phyloP scores from a whole-genome alignment of 495 filamentous ascomycete species.

The Pseudomonodictys pantanalensis region DNA sequence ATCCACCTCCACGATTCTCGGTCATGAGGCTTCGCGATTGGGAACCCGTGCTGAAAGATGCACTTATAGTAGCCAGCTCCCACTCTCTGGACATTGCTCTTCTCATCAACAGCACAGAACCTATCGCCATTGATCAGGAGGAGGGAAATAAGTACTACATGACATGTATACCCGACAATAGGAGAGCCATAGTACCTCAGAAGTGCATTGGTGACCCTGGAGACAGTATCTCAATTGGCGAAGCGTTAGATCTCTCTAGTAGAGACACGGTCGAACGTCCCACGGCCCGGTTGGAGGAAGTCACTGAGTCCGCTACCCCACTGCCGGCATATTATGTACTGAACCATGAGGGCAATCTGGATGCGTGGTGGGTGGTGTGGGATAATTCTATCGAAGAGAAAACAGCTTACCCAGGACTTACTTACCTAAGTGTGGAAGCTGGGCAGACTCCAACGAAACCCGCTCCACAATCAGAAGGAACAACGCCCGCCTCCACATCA shows the following conservation, averaged over 20 bases:
- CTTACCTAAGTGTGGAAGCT: conserved; percentile 42
- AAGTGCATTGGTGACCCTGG: conserved; percentile 54
- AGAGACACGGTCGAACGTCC: conserved; percentile 76
- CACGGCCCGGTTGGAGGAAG: conserved; percentile 67
- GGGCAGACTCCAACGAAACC: not conserved
- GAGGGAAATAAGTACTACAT: conserved; percentile 62
- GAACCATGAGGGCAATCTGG: conserved; percentile 83
- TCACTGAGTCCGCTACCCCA: conserved; percentile 72
- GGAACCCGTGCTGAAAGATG: conserved; percentile 71
- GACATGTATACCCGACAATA: conserved; percentile 72
- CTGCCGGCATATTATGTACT: conserved; percentile 83
- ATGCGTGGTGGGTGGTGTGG: conserved; percentile 88
- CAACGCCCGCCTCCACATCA: too few relatives aligned
- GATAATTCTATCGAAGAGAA: conserved; percentile 75
- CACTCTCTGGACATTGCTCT: conserved; percentile 73
- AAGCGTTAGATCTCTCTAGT: conserved; percentile 76
- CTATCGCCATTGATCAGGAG: conserved; percentile 57
- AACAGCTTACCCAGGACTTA: conserved; percentile 68
- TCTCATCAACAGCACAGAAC: conserved; percentile 64
- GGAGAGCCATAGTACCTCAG: conserved; percentile 67
- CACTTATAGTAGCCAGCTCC: conserved; percentile 79
- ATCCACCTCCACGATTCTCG: conserved; percentile 67
- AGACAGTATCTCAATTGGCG: conserved; percentile 68
- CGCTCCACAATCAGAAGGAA: not conserved
- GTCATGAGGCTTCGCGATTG: conserved; percentile 72